Evolutionary conservation across 768 basidiomycete genomes (phyloP), one percentile per base, ranked within the genome.

Genomic region (Brasilioporus rufonigricans): DNA sequence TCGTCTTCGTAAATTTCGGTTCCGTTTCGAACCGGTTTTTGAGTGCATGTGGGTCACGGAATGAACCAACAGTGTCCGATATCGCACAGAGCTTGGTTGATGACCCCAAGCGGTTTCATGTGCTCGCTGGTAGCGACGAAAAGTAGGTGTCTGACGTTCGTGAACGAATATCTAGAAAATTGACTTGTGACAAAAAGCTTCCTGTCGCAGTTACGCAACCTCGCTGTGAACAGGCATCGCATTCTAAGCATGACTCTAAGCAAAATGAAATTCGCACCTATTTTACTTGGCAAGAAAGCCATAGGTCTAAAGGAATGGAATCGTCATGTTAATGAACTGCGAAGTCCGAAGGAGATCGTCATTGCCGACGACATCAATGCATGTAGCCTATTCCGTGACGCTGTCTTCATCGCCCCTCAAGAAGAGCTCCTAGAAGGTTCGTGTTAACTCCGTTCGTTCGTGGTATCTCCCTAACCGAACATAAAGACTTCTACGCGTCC

Each of bases 1-100:
- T n/a, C n/a, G n/a, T n/a, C n/a, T n/a, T n/a, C n/a, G n/a, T 52
- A 7, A 24, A 52, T 36, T 52, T 52, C 13, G 50, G 50, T 7
- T 14, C 50, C 7, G n/a, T 16, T 18, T 41, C 50, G 4, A 52
- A 52, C 16, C 18, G 33, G 12, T 52, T 52, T 21, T 11, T 52
- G 43, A 27, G 41, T 1, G 50, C 50, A 6, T 52, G 50, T 44
- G 33, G 50, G 5, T 44, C 50, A 8, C 50, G n/a, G n/a, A n/a
- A n/a, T n/a, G n/a, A n/a, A n/a, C n/a, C n/a, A n/a, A n/a, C n/a
- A n/a, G n/a, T n/a, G n/a, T n/a, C n/a, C n/a, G n/a, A n/a, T n/a
- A n/a, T n/a, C n/a, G n/a, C n/a, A n/a, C n/a, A n/a, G n/a, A n/a
- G n/a, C n/a, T n/a, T n/a, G n/a, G n/a, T n/a, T n/a, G n/a, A n/a